Evolutionary conservation across 2,329 filamentous ascomycete species (phyloP), one percentile per base, ranked within the genome.

Genomic region (Ceratocystis eucalypticola): DNA sequence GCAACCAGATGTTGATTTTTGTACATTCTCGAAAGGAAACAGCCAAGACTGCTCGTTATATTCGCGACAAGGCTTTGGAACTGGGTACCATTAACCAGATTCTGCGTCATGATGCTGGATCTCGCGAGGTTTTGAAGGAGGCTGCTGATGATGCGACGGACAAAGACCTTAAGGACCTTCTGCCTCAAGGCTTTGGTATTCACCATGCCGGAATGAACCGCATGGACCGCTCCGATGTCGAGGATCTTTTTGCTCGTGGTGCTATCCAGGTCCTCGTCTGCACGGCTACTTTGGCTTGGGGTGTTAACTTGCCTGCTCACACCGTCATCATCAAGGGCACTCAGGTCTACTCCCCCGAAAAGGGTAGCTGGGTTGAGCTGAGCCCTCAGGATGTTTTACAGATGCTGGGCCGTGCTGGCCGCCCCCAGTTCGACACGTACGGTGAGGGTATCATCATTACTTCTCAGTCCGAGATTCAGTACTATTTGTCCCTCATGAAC

Each of bases 301-400:
- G 94, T 84, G 94, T 99, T 74, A 99, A 99, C 76, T 78, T 99
- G 73, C 94, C 94, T 3, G 94, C 94, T 1, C 94, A 99, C 73
- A 97, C 94, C 0, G 94, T 99, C 72, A 93, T 99, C 73, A 99
- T 99, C 80, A 99, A 99, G 77, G 94, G 94, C 66, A 99, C 94
- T 0, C 91, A 96, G 73, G 88, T 99, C 22, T 99, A 99, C 77
- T 97, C 94, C 0, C 94, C 94, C 0, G 94, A 99, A 74, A 97
- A 96, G 79, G 94, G 94, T 79, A 94, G 89, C 75, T 99, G 94
- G 93, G 92, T 99, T 22, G 95, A 99, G 74, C 78, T 99, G 65
- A 96, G 92, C 73, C 94, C 94, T 12, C 94, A 99, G 74, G 94
- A 99, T 77, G 93, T 99, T 45, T 80, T 99, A 63, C 94, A 99